A percentile compares a stretch with the other conserved stretches of the same genome.
Evolutionary conservation across 1,284 basidiomycete genomes (phyloP).

Genomic region (Amylostereum areolatum): DNA sequence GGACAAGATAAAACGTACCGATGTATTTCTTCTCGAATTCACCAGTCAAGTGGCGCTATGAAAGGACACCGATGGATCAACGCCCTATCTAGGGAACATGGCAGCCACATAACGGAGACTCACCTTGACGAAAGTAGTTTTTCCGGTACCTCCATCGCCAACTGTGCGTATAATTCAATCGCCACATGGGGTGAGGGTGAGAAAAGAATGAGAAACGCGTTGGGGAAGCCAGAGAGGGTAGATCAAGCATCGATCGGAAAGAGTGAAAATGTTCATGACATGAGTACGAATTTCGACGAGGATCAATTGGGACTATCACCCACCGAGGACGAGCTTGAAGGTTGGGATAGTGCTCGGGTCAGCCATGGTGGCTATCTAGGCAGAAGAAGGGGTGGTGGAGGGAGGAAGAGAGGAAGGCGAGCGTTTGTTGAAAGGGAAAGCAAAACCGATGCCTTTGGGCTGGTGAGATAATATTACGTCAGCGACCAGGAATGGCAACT

Average conservation of each 20-base stretch:
- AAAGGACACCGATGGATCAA: conserved; percentile 41
- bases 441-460: too few relatives aligned
- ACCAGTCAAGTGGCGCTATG: conserved; percentile 94
- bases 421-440: too few relatives aligned
- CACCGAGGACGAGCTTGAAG: conserved; percentile 98
- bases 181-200: conserved; percentile 1
- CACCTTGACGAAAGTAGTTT: conserved; percentile 97
- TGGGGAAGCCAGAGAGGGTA: not conserved
- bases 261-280: conserved; percentile 19
- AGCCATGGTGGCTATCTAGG: conserved; percentile 36
- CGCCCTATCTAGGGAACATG: conserved; percentile 37
- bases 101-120: conserved; percentile 19
- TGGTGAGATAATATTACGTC: too few relatives aligned
- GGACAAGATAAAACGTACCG: conserved; percentile 43
- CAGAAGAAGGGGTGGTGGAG: conserved; percentile 13
- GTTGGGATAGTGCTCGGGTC: conserved; percentile 60
- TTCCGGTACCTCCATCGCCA: conserved; percentile 97
- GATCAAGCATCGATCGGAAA: conserved; percentile 20
- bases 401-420: conserved; percentile 13
- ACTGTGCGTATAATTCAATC: conserved; percentile 44
- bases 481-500: too few relatives aligned
- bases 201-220: conserved; percentile 1
- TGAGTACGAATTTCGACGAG: conserved; percentile 13
- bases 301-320: conserved; percentile 27
- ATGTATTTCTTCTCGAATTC: conserved; percentile 99